Conservation (phyloP, 2,329 filamentous ascomycete genomes). For the Laburnicola sp. region DNA sequence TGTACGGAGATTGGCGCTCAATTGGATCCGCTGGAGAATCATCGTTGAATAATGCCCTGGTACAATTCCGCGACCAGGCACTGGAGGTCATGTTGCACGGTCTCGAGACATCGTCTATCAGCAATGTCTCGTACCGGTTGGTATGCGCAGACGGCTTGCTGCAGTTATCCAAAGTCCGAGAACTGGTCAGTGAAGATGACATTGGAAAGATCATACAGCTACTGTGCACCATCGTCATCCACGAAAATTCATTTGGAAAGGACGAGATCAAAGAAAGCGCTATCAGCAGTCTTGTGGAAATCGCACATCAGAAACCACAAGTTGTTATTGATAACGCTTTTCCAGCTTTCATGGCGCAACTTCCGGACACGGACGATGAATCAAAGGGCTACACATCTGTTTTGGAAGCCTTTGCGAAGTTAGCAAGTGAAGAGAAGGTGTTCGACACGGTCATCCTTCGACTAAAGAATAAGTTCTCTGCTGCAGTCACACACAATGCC, state of each 20-base stretch:
- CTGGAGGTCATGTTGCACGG: conserved; percentile 49
- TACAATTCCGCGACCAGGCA: conserved; percentile 47
- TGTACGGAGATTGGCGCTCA: conserved; percentile 60
- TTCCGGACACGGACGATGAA: conserved; percentile 60
- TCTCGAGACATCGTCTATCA: conserved; percentile 49
- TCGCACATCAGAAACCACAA: conserved; percentile 64
- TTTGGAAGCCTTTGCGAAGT: conserved; percentile 65
- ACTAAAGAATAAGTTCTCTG: conserved; percentile 64
- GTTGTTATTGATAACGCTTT: conserved; percentile 67
- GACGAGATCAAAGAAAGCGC: conserved; percentile 62
- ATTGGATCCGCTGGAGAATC: conserved; percentile 43
- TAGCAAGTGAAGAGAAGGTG: conserved; percentile 63
- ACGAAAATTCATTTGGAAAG: conserved; percentile 59
- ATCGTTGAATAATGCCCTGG: conserved; percentile 42
- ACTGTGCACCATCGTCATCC: conserved; percentile 63
- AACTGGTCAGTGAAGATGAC: conserved; percentile 48
- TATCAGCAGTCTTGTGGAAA: conserved; percentile 60
- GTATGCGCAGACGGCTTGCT: conserved; percentile 50
- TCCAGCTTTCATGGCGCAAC: conserved; percentile 65
- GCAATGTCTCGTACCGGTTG: conserved; percentile 56
- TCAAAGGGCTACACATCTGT: conserved; percentile 56
- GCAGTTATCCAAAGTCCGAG: conserved; percentile 48
- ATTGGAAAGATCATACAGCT: conserved; percentile 59
- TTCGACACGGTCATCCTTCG: conserved; percentile 66
- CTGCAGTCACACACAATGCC: conserved; percentile 57